These are phyloP conservation scores for Umbilicus rupestris DNA, from an alignment of 164 flowering plant genomes.

Conservation along the genomic window DNA sequence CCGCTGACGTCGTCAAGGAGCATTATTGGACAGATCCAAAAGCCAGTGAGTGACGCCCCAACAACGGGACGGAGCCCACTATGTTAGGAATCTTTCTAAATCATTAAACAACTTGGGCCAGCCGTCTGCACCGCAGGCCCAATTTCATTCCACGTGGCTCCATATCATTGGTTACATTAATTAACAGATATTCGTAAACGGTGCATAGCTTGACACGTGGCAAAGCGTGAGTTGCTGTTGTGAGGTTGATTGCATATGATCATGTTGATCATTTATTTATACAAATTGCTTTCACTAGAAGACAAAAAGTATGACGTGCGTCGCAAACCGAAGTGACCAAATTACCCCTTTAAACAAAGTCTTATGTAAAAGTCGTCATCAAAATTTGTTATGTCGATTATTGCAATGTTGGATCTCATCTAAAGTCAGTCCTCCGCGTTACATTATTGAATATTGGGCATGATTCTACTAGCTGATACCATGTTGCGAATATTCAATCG, in stretches of 20 bases:
- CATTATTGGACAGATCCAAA: conserved; percentile 3
- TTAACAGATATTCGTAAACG: background rate
- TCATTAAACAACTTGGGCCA: conserved; percentile 3
- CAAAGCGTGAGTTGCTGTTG: background rate
- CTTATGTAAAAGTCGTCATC: background rate
- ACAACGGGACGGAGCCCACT: conserved; percentile 12
- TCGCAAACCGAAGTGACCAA: background rate
- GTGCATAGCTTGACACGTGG: background rate
- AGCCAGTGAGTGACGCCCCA: conserved; percentile 8
- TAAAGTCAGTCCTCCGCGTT: conserved; percentile 4
- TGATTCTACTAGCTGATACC: background rate
- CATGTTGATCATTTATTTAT: background rate
- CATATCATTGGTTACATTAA: background rate
- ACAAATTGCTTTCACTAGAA: background rate
- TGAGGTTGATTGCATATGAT: background rate
- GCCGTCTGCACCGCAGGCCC: conserved; percentile 13
- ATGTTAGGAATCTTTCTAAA: conserved; percentile 7
- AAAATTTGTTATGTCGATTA: background rate
- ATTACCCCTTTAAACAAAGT: background rate
- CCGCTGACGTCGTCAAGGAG: background rate
- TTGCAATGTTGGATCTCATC: background rate
- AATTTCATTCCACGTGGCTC: background rate
- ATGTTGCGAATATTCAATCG: conserved; percentile 4
- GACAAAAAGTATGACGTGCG: background rate
- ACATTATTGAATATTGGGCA: background rate